These are phyloP conservation scores for Cicer bijugum DNA, from an alignment of 306 rosid species.

Conservation along the genomic window DNA sequence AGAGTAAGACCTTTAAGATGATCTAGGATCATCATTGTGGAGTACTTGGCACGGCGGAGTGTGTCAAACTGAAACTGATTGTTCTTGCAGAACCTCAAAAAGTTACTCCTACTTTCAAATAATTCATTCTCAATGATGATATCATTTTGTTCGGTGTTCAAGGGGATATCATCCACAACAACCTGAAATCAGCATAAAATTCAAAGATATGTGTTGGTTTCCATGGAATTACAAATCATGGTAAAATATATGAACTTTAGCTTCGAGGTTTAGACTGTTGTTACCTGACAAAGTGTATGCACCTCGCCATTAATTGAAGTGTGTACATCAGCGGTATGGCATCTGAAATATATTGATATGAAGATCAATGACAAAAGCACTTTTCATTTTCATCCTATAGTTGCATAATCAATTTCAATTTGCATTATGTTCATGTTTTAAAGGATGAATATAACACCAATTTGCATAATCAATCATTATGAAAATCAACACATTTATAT, in stretches of 20 bases:
- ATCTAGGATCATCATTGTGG: conserved; percentile 62
- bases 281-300: conserved; percentile 55
- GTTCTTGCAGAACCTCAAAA: conserved; percentile 58
- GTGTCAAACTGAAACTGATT: conserved; percentile 63
- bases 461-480: no score
- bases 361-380: conserved; percentile 24
- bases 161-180: conserved; percentile 44
- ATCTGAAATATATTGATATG: conserved; percentile 45
- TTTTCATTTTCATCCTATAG: neutral
- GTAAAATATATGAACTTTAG: conserved; percentile 10
- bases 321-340: conserved; percentile 50
- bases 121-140: conserved; percentile 47
- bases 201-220: neutral
- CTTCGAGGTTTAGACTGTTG: conserved; percentile 33
- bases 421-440: no score
- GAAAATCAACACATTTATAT: no score
- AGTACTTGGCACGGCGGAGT: conserved; percentile 66
- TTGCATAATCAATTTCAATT: no score
- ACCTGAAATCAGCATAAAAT: conserved; percentile 48
- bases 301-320: conserved; percentile 47
- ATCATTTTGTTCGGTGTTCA: conserved; percentile 57
- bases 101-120: conserved; percentile 47
- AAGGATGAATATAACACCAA: no score
- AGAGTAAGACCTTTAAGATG: conserved; percentile 41
- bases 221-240: neutral